Evolutionary conservation across 345 rosid species (phyloP), one percentile per base, ranked within the genome.

Genomic region (Ceriops zippeliana): DNA sequence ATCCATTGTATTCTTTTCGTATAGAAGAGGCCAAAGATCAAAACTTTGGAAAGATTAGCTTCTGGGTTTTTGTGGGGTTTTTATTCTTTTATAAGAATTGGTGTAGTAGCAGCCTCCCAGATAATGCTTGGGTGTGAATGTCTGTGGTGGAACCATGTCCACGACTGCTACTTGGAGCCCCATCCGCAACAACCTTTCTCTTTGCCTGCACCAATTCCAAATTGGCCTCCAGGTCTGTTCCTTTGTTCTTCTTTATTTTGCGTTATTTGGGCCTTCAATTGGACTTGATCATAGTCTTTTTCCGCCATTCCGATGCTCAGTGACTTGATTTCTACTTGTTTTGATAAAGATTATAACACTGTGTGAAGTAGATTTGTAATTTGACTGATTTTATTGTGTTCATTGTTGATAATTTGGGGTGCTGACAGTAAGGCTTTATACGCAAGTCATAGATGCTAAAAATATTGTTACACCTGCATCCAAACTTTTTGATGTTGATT

Each of bases 61-160:
- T 37, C 74, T 75, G 83, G 81, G 74, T 71, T 70, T 77, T 75
- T 67, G 49, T 57, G 51, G 24, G 16, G 24, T 67, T 54, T 63
- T 15, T 58, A 35, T 1, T 58, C 19, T 80, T 80, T 70, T 54
- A 19, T 62, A 46, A 58, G 19, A 70, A 24, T 13, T 47, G 5
- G 19, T 53, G 61, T 56, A 24, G 56, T 15, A 16, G 21, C 15
- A 61, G 15, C 6, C 22, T 4, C 28, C 24, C 9, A 28, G n/a
- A 75, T 71, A 51, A 90, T 90, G 96, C 76, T 85, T 38, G 87
- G 89, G 24, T 87, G 87, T 71, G 89, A 90, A 58, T 88, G 93
- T 67, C 83, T 83, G 62, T 72, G 72, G 72, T 82, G 90, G 93
- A 79, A 68, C 70, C 63, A 60, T 70, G 72, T 65, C 67, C 10